Percentiles rank a stretch among this genome's conserved stretches.
phyloP scores from a whole-genome alignment of 768 basidiomycete species.

The Rubroboletus pulcherrimus region DNA sequence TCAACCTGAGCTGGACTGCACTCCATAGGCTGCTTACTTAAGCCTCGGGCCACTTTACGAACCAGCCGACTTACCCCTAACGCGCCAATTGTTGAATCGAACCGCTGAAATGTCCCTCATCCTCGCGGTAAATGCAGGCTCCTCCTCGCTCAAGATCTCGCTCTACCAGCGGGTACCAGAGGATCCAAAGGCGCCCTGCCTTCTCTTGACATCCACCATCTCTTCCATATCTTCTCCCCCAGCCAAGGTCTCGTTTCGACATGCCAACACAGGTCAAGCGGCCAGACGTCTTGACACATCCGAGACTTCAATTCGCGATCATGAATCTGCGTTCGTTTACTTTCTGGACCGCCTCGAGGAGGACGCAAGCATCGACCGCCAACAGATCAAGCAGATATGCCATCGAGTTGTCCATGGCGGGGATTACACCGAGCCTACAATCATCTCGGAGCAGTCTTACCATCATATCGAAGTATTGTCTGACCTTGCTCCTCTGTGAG shows the following conservation, averaged over 20 bases:
- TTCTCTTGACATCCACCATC: conserved; percentile 49
- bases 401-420: conserved; percentile 90
- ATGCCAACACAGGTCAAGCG: background rate
- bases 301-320: conserved; percentile 44
- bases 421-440: conserved; percentile 63
- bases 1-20: background rate
- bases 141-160: conserved; percentile 82
- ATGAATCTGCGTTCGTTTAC: conserved; percentile 57
- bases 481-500: conserved; percentile 76
- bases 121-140: conserved; percentile 75
- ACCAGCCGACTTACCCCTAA: background rate
- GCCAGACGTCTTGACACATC: conserved; percentile 23
- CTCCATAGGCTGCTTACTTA: background rate
- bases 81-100: background rate
- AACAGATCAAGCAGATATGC: conserved; percentile 53
- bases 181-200: conserved; percentile 34
- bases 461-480: conserved; percentile 73
- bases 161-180: conserved; percentile 44
- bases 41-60: background rate
- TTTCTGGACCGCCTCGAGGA: conserved; percentile 49
- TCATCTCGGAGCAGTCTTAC: conserved; percentile 64
- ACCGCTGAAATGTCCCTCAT: conserved; percentile 38
- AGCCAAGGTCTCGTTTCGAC: conserved; percentile 46
- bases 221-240: conserved; percentile 57
- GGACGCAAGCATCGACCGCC: conserved; percentile 40